Base-by-base conservation (phyloP, 192 early-diverging fungal genomes). In the Pilobolus umbonatus region DNA sequence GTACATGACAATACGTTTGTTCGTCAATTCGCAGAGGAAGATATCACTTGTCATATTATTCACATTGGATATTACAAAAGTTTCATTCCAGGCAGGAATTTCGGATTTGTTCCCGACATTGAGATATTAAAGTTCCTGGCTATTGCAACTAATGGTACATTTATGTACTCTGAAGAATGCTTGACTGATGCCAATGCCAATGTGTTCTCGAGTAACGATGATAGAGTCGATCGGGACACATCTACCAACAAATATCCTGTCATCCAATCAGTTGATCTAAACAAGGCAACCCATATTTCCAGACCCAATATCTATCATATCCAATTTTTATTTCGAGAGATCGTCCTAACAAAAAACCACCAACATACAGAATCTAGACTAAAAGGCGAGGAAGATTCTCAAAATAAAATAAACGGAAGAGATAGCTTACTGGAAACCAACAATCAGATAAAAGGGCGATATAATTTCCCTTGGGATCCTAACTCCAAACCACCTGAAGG, bases 91-190 rank as follows among this genome's bases (percentile, higher is more conserved):
- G 76, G 76, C 38, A 74, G 76, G 38, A 85, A 86, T 55, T 84
- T 89, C 59, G 89, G 89, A 8, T 85, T 82, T 73, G 75, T 88
- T 17, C 81, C 80, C 36, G 89, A 92, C 60, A 88, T 76, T 49
- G 88, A 92, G 60, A 70, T 83, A 36, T 69, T 90, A 0, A 66
- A 80, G 24, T 89, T 84, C 61, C 67, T 88, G 49, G 77, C 88
- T 1, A 78, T 78, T 12, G 76, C 87, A 2, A 80, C 88, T 9
- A 77, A 75, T n/a, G 89, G 89, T 9, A 72, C 72, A 31, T 88
- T 88, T 56, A 65, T 85, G 32, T 88, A 83, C 44, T 82, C 87
- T n/a, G 75, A 78, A 54, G 81, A 92, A 51, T 89, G 85, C 38
- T 73, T 68, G 4, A 68, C 71, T 32, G 34, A 48, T 39, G 11